Conservation (phyloP, 495 filamentous ascomycete genomes). For the Penicillium flavigenum region DNA sequence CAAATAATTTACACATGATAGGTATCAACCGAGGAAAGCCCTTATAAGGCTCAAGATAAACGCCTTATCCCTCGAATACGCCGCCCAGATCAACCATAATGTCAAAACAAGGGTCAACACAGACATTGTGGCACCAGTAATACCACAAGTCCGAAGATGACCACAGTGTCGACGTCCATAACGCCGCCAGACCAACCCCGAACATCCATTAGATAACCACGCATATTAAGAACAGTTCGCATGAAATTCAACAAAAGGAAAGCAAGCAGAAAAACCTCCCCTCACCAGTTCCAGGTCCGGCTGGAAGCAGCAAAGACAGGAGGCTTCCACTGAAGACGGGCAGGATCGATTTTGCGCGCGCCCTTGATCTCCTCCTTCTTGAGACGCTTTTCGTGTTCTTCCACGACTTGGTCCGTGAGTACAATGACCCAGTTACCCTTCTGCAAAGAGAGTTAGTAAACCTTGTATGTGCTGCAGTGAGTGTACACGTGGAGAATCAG, state of each 20-base stretch:
- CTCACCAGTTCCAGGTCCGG: slow-evolving; percentile 93
- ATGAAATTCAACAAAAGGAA: slow-evolving; percentile 1
- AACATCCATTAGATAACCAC: slow-evolving; percentile 15
- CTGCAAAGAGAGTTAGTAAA: slow-evolving; percentile 37
- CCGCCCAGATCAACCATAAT: background rate
- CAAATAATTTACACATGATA: background rate
- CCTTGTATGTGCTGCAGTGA: background rate
- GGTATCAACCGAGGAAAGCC: background rate
- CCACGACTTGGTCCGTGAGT: slow-evolving; percentile 75
- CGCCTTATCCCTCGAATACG: slow-evolving; percentile 1
- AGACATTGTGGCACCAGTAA: background rate
- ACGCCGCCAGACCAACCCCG: slow-evolving; percentile 2
- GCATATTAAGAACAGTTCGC: background rate
- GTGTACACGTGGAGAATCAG: slow-evolving; percentile 1
- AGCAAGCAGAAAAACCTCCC: background rate
- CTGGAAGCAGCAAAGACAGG: slow-evolving; percentile 87
- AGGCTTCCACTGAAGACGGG: slow-evolving; percentile 87
- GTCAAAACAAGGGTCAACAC: background rate
- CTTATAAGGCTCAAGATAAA: slow-evolving; percentile 1
- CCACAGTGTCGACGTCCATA: background rate
- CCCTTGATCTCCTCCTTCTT: slow-evolving; percentile 75
- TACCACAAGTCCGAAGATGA: background rate
- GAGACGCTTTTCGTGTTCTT: slow-evolving; percentile 66
- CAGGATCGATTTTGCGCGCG: slow-evolving; percentile 74
- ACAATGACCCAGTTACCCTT: slow-evolving; percentile 93